Base-by-base conservation (phyloP, 2,329 filamentous ascomycete genomes). In the Passalora sequoiae region DNA sequence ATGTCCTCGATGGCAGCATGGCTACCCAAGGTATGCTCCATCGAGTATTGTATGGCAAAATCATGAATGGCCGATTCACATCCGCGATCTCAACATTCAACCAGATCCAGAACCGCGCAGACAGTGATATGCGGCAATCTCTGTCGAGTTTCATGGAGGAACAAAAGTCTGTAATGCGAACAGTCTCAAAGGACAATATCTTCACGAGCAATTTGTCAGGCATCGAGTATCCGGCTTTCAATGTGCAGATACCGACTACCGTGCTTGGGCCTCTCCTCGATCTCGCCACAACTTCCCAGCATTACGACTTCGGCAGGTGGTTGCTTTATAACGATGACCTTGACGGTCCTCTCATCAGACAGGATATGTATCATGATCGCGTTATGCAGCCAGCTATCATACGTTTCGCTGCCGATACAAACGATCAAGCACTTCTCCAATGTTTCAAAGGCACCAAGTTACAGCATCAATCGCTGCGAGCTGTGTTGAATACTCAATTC, bases 341-440 rank as follows among this genome's bases (percentile, higher is more conserved):
- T 10, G 75, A 79, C 51, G 75, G 74, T 0, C 74, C 76, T n/a
- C 47, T 74, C 2, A 75, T 81, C 17, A 61, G 68, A 16, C 52
- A 57, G 9, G 55, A 57, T 15, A 50, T 69, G 19, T 79, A 77
- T 51, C 56, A 55, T 2, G 62, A 76, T 47, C 68, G 68, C 21
- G 62, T 63, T 36, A 62, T 81, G 17, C 68, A 72, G 2, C 70
- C 76, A 9, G 69, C 75, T 1, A 62, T 81, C 20, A 65, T 79
- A 24, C 70, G 73, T 13, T 80, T 77, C 52, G 77, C 76, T 5
- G 64, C 69, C 8, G 69, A 71, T 13, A 71, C 72, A 8, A 62
- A 69, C 28, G 71, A 80, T 47, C 59, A 52, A 25, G 31, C 39
- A 6, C 53, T 70, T 5, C 51, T 65, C 27, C 31, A 46, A 25